Percentiles rank a stretch among this genome's conserved stretches.
phyloP scores from a whole-genome alignment of 345 rosid species.

The Moringa oleifera region DNA sequence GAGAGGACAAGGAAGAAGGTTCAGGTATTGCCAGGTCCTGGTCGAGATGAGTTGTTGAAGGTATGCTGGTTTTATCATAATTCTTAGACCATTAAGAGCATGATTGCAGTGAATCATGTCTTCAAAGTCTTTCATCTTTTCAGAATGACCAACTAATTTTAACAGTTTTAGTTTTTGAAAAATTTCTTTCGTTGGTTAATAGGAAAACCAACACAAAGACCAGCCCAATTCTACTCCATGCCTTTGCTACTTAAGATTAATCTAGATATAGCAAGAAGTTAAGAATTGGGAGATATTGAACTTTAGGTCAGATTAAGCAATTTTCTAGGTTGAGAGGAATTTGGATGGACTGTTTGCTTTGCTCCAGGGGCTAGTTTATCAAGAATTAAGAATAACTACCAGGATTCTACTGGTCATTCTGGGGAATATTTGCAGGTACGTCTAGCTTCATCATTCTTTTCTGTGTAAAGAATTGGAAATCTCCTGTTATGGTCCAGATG shows the following conservation, averaged over 20 bases:
- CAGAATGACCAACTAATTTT: too few species aligned
- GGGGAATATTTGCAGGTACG: too few species aligned
- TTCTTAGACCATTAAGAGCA: slow-evolving; percentile 1
- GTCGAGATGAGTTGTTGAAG: slow-evolving; percentile 80
- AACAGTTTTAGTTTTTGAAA: too few species aligned
- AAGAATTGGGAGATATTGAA: neutral
- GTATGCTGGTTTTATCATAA: slow-evolving; percentile 25
- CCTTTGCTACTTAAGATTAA: neutral
- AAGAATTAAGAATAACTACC: too few species aligned
- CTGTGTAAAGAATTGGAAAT: too few species aligned
- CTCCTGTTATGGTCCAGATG: too few species aligned
- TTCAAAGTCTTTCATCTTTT: neutral
- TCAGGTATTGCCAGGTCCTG: slow-evolving; percentile 72
- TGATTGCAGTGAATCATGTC: neutral
- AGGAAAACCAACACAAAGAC: neutral
- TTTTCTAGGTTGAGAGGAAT: too few species aligned
- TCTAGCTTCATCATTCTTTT: too few species aligned
- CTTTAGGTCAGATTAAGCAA: neutral
- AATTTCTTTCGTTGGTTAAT: neutral
- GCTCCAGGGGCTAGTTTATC: too few species aligned
- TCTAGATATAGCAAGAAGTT: neutral
- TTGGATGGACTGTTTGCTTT: too few species aligned
- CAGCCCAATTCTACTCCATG: neutral
- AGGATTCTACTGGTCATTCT: too few species aligned
- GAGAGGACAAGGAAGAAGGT: slow-evolving; percentile 84